Conservation (phyloP, 2,329 filamentous ascomycete species). For the Gnomoniopsis sp. region DNA sequence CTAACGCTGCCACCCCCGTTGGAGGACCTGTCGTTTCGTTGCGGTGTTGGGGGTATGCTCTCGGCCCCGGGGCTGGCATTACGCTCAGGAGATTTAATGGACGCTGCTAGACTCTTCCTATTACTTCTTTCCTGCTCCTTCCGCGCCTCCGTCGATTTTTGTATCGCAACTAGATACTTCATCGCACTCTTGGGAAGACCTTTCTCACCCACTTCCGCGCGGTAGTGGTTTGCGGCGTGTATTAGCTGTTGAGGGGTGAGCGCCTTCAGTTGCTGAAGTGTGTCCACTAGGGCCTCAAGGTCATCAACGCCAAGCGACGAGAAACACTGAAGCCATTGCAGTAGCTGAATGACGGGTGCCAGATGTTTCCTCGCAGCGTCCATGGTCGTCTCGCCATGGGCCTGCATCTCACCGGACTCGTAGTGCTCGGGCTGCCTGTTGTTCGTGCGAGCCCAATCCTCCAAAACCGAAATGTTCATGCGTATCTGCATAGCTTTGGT, state of each 20-base stretch:
- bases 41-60: conserved; percentile 43
- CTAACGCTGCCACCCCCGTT: conserved; percentile 32
- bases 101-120: conserved; percentile 41
- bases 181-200: conserved; percentile 81
- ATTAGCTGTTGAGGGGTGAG: conserved; percentile 85
- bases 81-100: conserved; percentile 22
- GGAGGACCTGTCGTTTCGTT: conserved; percentile 28
- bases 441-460: conserved; percentile 93
- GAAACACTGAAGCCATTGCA: conserved; percentile 98
- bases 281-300: conserved; percentile 81
- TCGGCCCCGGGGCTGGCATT: conserved; percentile 32
- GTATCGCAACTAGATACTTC: conserved; percentile 78
- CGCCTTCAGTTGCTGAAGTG: conserved; percentile 81
- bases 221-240: conserved; percentile 88
- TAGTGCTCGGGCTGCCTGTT: conserved; percentile 94
- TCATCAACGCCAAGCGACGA: conserved; percentile 85
- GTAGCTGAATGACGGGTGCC: conserved; percentile 83
- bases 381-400: conserved; percentile 81
- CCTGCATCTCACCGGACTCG: conserved; percentile 83
- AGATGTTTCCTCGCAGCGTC: conserved; percentile 83
- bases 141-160: conserved; percentile 66
- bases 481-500: conserved; percentile 99
- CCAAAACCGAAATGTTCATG: conserved; percentile 93
- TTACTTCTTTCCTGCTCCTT: conserved; percentile 48
- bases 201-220: conserved; percentile 93